Percentiles rank a stretch among this genome's conserved stretches.
phyloP scores from a whole-genome alignment of 2,329 filamentous ascomycete species.

The Gremmenia infestans region DNA sequence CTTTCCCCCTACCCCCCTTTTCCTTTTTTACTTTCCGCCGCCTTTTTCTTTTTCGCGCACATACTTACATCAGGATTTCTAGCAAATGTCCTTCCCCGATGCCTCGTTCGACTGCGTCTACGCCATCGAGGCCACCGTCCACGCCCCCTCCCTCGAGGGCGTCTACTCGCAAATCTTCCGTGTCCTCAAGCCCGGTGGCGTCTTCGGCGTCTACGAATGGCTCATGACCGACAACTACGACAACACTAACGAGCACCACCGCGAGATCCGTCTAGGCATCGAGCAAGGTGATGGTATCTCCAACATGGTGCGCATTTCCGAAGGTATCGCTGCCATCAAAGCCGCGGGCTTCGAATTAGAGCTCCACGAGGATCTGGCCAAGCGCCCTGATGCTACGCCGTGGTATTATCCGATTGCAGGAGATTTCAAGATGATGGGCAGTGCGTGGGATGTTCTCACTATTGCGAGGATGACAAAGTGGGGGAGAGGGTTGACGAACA shows the following conservation, averaged over 20 bases:
- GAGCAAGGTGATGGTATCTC: conserved; percentile 95
- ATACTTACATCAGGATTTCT: conserved; percentile 4
- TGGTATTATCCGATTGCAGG: conserved; percentile 96
- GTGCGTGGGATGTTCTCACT: conserved; percentile 72
- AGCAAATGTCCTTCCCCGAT: conserved; percentile 94
- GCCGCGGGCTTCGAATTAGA: conserved; percentile 82
- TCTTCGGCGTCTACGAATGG: conserved; percentile 98
- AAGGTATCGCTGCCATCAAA: conserved; percentile 79
- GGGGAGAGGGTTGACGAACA: conserved; percentile 73
- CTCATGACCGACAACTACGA: conserved; percentile 96
- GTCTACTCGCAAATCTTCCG: conserved; percentile 95
- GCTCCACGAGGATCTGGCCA: conserved; percentile 82
- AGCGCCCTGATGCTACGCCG: conserved; percentile 68
- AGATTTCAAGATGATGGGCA: conserved; percentile 77
- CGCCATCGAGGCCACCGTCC: conserved; percentile 93
- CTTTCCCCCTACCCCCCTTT: background rate
- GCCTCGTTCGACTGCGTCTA: conserved; percentile 93
- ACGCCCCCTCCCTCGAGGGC: conserved; percentile 83
- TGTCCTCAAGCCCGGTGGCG: conserved; percentile 90
- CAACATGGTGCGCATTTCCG: conserved; percentile 91
- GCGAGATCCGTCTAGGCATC: conserved; percentile 91
- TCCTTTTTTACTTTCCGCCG: too few species aligned
- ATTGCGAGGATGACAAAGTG: conserved; percentile 86
- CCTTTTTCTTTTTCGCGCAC: background rate
- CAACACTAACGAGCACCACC: conserved; percentile 81